Conservation (phyloP, 345 rosid genomes). For the Firmiana major region DNA sequence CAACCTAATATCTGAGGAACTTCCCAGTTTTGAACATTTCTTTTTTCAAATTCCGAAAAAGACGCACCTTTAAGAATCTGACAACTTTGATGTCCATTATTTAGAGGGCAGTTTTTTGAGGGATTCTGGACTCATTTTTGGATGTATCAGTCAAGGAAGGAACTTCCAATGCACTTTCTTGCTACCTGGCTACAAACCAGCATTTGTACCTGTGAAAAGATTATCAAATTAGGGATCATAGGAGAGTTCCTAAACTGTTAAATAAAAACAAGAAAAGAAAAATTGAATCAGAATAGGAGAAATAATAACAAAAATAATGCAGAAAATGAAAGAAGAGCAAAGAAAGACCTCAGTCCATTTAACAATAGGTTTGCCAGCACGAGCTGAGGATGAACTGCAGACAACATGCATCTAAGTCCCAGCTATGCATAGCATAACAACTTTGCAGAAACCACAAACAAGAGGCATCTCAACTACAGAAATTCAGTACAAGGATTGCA, state of each 20-base stretch:
- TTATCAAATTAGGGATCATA: neutral
- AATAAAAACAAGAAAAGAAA: neutral
- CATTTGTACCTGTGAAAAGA: constrained; percentile 35
- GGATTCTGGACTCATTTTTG: constrained; percentile 21
- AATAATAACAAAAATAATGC: neutral
- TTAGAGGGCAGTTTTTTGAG: constrained; percentile 22
- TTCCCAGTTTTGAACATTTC: neutral
- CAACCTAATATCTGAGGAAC: neutral
- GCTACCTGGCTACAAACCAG: constrained; percentile 39
- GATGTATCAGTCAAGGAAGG: constrained; percentile 32
- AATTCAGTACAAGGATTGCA: neutral
- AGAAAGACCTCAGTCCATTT: constrained; percentile 55
- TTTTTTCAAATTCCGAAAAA: neutral
- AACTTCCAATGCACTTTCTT: constrained; percentile 23
- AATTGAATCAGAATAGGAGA: neutral
- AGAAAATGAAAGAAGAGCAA: neutral
- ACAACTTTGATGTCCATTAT: constrained; percentile 27
- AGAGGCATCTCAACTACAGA: neutral
- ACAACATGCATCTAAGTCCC: neutral
- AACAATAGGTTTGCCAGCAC: constrained; percentile 62
- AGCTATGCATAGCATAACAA: neutral
- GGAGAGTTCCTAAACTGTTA: neutral
- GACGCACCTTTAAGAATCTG: constrained; percentile 34
- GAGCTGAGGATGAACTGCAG: constrained; percentile 57
- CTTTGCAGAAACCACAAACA: neutral